Conservation (phyloP, 495 filamentous ascomycete genomes). For the Neurospora sp. region DNA sequence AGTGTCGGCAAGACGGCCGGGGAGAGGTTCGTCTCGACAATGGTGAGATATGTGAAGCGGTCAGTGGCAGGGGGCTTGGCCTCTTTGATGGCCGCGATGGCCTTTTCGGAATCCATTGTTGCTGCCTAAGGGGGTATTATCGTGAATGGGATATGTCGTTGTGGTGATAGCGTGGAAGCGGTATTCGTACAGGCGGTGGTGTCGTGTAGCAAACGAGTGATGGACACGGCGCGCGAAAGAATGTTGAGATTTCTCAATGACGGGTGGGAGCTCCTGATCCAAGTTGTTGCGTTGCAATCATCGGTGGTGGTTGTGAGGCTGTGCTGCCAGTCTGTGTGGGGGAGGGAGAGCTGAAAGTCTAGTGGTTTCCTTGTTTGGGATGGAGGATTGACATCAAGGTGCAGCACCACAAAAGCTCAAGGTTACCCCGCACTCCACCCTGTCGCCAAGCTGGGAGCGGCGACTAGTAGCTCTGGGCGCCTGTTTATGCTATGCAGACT, state of each 20-base stretch:
- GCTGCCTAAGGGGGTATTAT: neutral
- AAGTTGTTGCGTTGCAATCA: neutral
- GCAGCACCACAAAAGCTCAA: neutral
- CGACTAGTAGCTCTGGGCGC: neutral
- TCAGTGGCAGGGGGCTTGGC: constrained; percentile 61
- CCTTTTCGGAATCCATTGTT: constrained; percentile 13
- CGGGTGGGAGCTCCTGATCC: neutral
- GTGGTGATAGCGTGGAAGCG: neutral
- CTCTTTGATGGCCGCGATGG: constrained; percentile 33
- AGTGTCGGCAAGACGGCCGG: constrained; percentile 66
- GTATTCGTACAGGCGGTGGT: neutral
- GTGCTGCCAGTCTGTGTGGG: neutral
- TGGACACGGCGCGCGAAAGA: neutral
- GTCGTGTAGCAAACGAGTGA: neutral
- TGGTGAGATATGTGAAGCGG: constrained; percentile 77
- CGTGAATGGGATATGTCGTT: neutral
- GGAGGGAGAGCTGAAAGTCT: neutral
- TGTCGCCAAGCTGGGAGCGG: neutral
- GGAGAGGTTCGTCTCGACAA: constrained; percentile 76
- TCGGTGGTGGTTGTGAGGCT: constrained; percentile 1
- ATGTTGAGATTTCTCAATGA: neutral
- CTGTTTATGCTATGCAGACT: neutral
- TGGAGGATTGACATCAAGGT: constrained; percentile 11
- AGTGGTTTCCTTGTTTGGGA: neutral
- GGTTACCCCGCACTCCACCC: constrained; percentile 7